Base-by-base conservation (phyloP, 257 asterid genomes). In the Lycium ferocissimum region DNA sequence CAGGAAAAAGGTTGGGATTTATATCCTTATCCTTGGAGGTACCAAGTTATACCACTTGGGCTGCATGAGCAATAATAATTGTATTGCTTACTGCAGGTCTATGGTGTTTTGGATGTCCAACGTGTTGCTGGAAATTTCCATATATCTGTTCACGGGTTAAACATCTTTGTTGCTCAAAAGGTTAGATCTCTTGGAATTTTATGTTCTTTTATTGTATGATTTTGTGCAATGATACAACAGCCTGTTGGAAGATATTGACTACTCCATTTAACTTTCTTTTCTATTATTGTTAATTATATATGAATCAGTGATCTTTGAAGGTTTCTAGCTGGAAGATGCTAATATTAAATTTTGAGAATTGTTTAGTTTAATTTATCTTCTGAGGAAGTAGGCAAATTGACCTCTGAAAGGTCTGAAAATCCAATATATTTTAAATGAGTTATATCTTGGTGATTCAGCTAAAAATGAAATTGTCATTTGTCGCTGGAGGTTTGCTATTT, bases 101-200 rank as follows among this genome's bases (percentile, higher is more conserved):
- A 91, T 83, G 99, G 99, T 84, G 92, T 93, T 88, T 86, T 97
- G 89, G 98, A 97, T 85, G 99, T 97, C 87, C 99, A 97, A 91
- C 90, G 99, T 85, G 99, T 97, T 88, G 98, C 99, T 69, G 99
- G 98, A 88, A 97, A 97, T 91, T 97, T 97, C 89, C 99, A 97
- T 85, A 93, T 97, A 80, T 97, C 99, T 67, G 98, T 97, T 83
- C 98, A 97, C 70, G 98, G 99, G 71, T 86, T 97, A 86, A 95
- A 94, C 91, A 91, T 95, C 86, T 93, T 94, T 86, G 98, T 97
- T 70, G 99, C 99, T 26, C 98, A 97, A 92, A 92, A 78, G 97
- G 99, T 95, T 67, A 90, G 87, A 82, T 84, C 84, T 70, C 79
- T 66, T 84, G 82, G 40, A 81, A 49, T 85, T 70, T 82, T 15